phyloP scores from a whole-genome alignment of 371 early-diverging fungal genomes.

The Blastocladiella emersonii region DNA sequence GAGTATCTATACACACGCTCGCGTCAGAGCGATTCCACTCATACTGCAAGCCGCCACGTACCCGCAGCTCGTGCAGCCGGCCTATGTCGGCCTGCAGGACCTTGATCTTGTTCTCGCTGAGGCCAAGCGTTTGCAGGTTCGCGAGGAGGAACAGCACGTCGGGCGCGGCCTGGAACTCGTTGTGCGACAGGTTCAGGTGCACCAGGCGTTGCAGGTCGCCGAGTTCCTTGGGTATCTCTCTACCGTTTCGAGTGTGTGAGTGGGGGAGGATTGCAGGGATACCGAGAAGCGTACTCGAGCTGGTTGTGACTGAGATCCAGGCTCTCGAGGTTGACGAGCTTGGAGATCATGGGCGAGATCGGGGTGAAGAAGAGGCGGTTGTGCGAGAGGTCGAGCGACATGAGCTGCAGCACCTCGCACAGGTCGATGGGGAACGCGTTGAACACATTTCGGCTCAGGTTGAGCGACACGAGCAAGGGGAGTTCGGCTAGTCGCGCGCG shows the following conservation, averaged over 20 bases:
- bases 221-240: slow-evolving; percentile 11
- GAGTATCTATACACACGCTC: slow-evolving; percentile 9
- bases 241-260: background rate
- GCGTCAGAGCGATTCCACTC: slow-evolving; percentile 15
- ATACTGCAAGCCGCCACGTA: too few species aligned
- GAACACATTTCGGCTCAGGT: slow-evolving; percentile 24
- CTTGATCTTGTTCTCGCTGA: slow-evolving; percentile 24
- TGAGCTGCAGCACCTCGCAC: background rate
- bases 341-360: slow-evolving; percentile 20
- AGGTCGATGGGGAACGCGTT: slow-evolving; percentile 23
- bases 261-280: background rate
- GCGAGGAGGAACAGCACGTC: slow-evolving; percentile 12
- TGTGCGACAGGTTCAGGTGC: slow-evolving; percentile 16
- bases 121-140: slow-evolving; percentile 13
- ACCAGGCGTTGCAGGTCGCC: slow-evolving; percentile 16
- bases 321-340: slow-evolving; percentile 15
- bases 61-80: slow-evolving; percentile 12
- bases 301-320: slow-evolving; percentile 25
- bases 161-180: slow-evolving; percentile 24
- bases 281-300: slow-evolving; percentile 20
- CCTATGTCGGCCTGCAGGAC: slow-evolving; percentile 14
- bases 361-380: slow-evolving; percentile 27
- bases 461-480: background rate
- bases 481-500: background rate
- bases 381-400: slow-evolving; percentile 7